These are phyloP conservation scores for Rhizopus stolonifer DNA, from an alignment of 371 early-diverging fungal species.

Conservation along the genomic window DNA sequence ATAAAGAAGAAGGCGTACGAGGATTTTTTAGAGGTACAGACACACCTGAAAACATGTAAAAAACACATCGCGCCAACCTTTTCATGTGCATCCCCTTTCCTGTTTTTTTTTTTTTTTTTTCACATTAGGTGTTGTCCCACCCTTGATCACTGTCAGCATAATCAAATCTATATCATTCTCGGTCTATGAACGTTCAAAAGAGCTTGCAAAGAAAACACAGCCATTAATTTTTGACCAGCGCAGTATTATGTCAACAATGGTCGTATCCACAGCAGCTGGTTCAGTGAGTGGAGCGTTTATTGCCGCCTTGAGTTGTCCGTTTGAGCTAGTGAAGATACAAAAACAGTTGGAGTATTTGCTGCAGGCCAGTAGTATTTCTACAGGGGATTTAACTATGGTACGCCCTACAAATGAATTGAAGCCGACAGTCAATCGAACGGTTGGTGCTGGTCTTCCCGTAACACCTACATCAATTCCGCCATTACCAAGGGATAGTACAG, in stretches of 20 bases:
- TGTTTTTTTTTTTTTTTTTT: background rate
- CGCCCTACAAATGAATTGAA: constrained; percentile 10
- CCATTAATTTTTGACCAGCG: constrained; percentile 25
- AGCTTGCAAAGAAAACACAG: constrained; percentile 23
- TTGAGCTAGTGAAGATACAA: constrained; percentile 82
- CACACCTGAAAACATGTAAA: background rate
- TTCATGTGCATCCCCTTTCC: background rate
- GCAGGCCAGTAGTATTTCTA: constrained; percentile 54
- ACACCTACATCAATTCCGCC: constrained; percentile 24
- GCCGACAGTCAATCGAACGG: constrained; percentile 24
- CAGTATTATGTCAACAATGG: constrained; percentile 48
- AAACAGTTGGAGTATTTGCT: constrained; percentile 71
- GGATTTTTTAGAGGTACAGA: constrained; percentile 74
- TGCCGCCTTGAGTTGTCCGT: constrained; percentile 70
- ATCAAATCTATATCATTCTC: constrained; percentile 78
- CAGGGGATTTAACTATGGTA: constrained; percentile 39
- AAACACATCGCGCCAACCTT: background rate
- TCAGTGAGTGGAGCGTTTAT: constrained; percentile 65
- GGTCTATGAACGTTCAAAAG: constrained; percentile 65
- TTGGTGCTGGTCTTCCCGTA: constrained; percentile 37
- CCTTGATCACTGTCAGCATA: constrained; percentile 73
- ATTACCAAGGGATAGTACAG: constrained; percentile 1
- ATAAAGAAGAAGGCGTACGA: constrained; percentile 67
- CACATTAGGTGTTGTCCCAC: constrained; percentile 67
- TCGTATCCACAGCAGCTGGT: constrained; percentile 62